Base-by-base conservation (phyloP, 176 grass and related monocot species). In the Rhynchospora tenuis region DNA sequence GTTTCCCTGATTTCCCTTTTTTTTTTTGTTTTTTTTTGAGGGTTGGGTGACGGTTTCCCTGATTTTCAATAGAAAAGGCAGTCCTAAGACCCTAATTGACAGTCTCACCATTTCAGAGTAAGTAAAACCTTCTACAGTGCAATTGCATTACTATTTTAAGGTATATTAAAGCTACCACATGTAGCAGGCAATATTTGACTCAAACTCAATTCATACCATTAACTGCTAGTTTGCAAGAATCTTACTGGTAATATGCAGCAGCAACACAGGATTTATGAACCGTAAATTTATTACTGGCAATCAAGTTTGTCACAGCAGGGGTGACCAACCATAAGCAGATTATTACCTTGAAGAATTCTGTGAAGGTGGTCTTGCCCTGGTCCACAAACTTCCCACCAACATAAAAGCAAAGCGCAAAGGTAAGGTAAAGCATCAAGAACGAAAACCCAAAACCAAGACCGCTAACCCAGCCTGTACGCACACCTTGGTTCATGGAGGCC, bases 361-460 rank as follows among this genome's bases (percentile, higher is more conserved):
- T 79, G 61, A 91, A 88, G 58, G 83, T 91, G 12, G 86, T 83
- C 51, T 86, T 91, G 69, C 43, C 83, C 73, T 85, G 47, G 70
- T 85, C 68, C 24, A 86, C 64, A 22, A 91, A 88, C 19, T 82
- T 85, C 0, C 83, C 89, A 61, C 89, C 83, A 11, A 87, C 60
- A 14, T 91, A 91, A 82, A 91, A 91, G 67, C 83, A 88, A 57
- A 87, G 85, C 12, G 86, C 86, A 79, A 88, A 91, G 62, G 86
- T 87, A 7, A 27, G 84, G 47, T 85, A 91, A 11, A 86, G 50
- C 31, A 91, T 26, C 7, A 91, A 85, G 60, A 83, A 88, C 11
- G 86, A 91, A 73, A 91, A 28, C 26, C 89, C 89, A 19, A 91
- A 91, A 48, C 83, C 83, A 68, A 87, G 75, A 57, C 89, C 89